phyloP scores from a whole-genome alignment of 306 rosid genomes.

The Trifolium subterraneum region DNA sequence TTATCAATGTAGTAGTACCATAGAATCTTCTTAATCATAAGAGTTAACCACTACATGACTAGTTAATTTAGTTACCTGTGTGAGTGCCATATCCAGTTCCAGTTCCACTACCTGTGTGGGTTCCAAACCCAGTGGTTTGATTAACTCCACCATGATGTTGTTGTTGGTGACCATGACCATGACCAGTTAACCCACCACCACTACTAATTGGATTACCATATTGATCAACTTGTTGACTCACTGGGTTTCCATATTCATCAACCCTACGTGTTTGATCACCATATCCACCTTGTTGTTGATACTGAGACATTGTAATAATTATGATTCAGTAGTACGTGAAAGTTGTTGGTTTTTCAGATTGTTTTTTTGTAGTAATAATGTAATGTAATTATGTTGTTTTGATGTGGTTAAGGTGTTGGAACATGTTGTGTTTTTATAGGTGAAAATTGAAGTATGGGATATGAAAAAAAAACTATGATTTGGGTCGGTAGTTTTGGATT shows the following conservation, averaged over 20 bases:
- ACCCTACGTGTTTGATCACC: slow-evolving; percentile 15
- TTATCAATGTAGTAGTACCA: too few species aligned
- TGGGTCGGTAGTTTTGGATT: background rate
- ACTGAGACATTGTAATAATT: slow-evolving; percentile 12
- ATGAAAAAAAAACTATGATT: background rate
- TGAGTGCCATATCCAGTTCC: background rate
- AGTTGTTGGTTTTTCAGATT: background rate
- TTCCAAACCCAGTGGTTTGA: background rate
- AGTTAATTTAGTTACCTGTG: background rate
- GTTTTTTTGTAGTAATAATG: background rate
- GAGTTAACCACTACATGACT: too few species aligned
- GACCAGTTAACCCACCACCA: slow-evolving; percentile 16
- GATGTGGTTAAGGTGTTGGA: background rate
- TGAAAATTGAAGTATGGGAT: background rate
- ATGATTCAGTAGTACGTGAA: background rate
- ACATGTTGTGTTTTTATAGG: background rate
- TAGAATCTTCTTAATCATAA: too few species aligned
- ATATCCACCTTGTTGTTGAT: background rate
- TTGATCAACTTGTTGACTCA: slow-evolving; percentile 34
- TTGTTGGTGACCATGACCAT: background rate
- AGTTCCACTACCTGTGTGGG: background rate
- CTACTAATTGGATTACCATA: slow-evolving; percentile 27
- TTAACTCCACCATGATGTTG: background rate
- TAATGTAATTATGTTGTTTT: background rate
- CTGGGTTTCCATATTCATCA: slow-evolving; percentile 42